These are phyloP conservation scores for Polytrichum formosum DNA, from an alignment of 225 moss, liverwort and hornwort genomes.

Conservation along the genomic window DNA sequence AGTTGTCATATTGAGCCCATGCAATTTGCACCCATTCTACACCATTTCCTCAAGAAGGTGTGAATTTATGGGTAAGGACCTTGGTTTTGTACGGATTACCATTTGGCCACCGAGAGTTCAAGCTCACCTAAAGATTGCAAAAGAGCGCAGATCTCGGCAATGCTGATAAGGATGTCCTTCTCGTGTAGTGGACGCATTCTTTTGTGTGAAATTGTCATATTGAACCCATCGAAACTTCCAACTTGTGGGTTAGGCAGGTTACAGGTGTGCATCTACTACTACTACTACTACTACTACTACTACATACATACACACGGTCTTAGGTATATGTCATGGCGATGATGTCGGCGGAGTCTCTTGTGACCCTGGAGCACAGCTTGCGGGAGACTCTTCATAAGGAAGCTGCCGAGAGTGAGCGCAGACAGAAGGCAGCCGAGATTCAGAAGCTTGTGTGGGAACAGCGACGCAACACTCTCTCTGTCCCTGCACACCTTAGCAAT, in stretches of 20 bases:
- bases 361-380: slow-evolving; percentile 48
- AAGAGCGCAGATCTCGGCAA: background rate
- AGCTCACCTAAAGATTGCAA: background rate
- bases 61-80: too few relatives aligned
- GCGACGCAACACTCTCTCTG: slow-evolving; percentile 11
- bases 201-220: background rate
- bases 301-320: background rate
- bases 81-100: too few relatives aligned
- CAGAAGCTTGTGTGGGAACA: slow-evolving; percentile 65
- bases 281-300: background rate
- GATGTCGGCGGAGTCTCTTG: slow-evolving; percentile 18
- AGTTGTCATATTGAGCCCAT: background rate
- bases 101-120: too few relatives aligned
- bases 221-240: background rate
- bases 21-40: background rate
- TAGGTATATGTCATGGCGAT: slow-evolving; percentile 15
- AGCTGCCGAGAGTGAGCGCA: slow-evolving; percentile 43
- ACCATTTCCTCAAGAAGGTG: background rate
- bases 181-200: background rate
- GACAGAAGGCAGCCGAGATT: slow-evolving; percentile 51
- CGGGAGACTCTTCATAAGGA: slow-evolving; percentile 53
- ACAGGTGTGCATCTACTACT: background rate
- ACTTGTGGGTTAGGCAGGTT: background rate
- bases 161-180: background rate
- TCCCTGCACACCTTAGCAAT: slow-evolving; percentile 25